These are phyloP conservation scores for Elaeis oleifera DNA, from an alignment of 202 grass and related monocot genomes.

Conservation along the genomic window DNA sequence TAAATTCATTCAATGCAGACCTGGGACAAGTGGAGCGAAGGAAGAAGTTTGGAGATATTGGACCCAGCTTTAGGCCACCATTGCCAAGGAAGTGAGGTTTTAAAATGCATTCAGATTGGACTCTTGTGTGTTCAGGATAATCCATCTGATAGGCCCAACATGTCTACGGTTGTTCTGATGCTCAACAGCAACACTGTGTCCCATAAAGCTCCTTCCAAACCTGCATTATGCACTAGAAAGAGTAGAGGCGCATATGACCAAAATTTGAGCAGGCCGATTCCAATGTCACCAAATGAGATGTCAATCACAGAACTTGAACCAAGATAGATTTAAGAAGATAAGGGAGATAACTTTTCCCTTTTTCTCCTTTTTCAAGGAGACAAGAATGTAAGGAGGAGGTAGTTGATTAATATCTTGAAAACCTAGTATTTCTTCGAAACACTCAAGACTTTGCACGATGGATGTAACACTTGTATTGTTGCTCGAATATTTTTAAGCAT, in stretches of 20 bases:
- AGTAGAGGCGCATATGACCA: constrained; percentile 7
- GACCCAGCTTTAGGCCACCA: constrained; percentile 24
- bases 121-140: constrained; percentile 73
- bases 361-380: no score
- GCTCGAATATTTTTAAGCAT: no score
- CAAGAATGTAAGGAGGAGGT: no score
- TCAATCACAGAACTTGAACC: no score
- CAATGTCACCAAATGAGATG: no score
- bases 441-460: no score
- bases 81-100: constrained; percentile 11
- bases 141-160: constrained; percentile 50
- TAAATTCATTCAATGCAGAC: constrained; percentile 17
- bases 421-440: no score
- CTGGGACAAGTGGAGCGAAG: constrained; percentile 56
- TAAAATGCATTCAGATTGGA: constrained; percentile 56
- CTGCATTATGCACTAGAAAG: constrained; percentile 1
- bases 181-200: constrained; percentile 31
- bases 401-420: no score
- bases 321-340: no score
- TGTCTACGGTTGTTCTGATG: constrained; percentile 51
- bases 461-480: no score
- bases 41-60: constrained; percentile 29
- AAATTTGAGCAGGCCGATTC: constrained; percentile 26
- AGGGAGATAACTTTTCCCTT: no score
- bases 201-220: constrained; percentile 27